Evolutionary conservation across 495 filamentous ascomycete species (phyloP), one percentile per base, ranked within the genome.

Genomic region (Annulohypoxylon maeteangense): DNA sequence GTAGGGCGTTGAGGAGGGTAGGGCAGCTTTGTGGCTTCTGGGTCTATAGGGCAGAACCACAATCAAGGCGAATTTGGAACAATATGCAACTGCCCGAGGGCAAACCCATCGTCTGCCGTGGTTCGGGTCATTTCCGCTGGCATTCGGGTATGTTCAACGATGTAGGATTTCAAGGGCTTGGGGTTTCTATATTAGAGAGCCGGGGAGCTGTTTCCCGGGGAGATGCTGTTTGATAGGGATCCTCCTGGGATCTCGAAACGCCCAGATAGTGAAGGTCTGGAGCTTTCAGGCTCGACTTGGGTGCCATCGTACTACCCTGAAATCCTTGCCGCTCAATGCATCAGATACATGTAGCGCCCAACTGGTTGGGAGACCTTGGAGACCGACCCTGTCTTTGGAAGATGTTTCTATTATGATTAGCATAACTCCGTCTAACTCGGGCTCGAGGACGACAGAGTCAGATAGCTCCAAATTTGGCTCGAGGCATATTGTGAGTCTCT

Each of bases 231-330:
- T 68, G 58, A 62, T 54, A 31, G 29, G 27, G 38, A 68, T 72
- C 70, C 65, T 61, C 55, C 59, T 72, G 64, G 58, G 70, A 60
- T 65, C 68, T 65, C 70, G 65, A 72, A 72, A 72, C 70, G 31
- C 27, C 22, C 53, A 29, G 58, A 42, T 51, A 48, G 36, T 27
- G 50, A 61, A 40, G 31, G 18, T 36, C 36, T 54, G 44, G 42
- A 68, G 14, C 34, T 38, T 48, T 59, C 47, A 38, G 48, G 50
- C 69, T 34, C 58, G 44, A 36, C 65, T 62, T 14, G 23, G 51
- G 40, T 34, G 27, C 23, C 11, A 14, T 55, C 63, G 69, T 67
- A 42, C 53, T 58, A 67, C 70, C 6, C 53, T 12, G 14, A 54
- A 47, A 72, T 23, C 70, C 70, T 64, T 72, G 65, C 29, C 4